Evolutionary conservation across 371 early-diverging fungal species (phyloP).

Genomic region (Haplosporangium sp.): DNA sequence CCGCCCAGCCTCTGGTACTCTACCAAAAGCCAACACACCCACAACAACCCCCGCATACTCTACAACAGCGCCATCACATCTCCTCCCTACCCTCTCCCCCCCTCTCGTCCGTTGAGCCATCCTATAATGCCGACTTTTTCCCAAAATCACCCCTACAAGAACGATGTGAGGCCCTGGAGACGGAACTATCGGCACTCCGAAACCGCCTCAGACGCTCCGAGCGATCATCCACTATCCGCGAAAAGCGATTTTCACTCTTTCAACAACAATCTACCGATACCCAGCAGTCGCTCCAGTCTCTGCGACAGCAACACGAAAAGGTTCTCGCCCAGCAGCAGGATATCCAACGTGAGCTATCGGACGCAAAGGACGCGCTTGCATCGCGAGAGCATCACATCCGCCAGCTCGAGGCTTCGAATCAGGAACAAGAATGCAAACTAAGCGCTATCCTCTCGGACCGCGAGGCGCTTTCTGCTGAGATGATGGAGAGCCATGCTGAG

Average conservation of each 20-base stretch:
- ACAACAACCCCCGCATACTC: slow-evolving; percentile 12
- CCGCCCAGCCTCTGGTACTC: slow-evolving; percentile 16
- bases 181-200: slow-evolving; percentile 30
- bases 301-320: slow-evolving; percentile 21
- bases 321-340: slow-evolving; percentile 14
- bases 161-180: slow-evolving; percentile 45
- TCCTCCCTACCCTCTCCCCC: slow-evolving; percentile 43
- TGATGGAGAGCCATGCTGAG: slow-evolving; percentile 32
- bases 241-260: slow-evolving; percentile 37
- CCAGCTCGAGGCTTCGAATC: slow-evolving; percentile 13
- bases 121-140: slow-evolving; percentile 27
- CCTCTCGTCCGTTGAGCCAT: slow-evolving; percentile 33
- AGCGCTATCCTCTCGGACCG: slow-evolving; percentile 28
- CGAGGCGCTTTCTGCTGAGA: slow-evolving; percentile 29
- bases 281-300: slow-evolving; percentile 25
- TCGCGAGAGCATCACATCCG: slow-evolving; percentile 6
- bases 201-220: slow-evolving; percentile 34
- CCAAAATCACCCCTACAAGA: slow-evolving; percentile 36
- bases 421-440: slow-evolving; percentile 28
- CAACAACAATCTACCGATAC: slow-evolving; percentile 35
- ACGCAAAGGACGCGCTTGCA: slow-evolving; percentile 2
- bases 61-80: slow-evolving; percentile 17
- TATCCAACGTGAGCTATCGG: slow-evolving; percentile 14
- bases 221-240: slow-evolving; percentile 19
- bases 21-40: slow-evolving; percentile 7